phyloP scores from a whole-genome alignment of 495 filamentous ascomycete genomes.

The Aspergillus leporis region DNA sequence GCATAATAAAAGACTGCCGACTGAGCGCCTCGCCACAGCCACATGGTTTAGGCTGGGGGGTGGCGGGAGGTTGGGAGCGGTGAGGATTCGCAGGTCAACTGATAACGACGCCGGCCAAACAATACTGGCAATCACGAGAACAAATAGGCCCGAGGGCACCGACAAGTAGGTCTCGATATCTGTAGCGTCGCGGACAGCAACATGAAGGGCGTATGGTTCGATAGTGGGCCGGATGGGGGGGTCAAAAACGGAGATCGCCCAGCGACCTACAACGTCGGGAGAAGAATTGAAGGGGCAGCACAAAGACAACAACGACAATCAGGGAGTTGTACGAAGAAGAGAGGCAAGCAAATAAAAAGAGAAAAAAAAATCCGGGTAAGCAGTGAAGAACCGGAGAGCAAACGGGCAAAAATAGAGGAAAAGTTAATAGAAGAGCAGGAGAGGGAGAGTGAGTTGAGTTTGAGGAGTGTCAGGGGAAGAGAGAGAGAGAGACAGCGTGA shows the following conservation, averaged over 20 bases:
- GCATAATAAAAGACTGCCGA: slow-evolving; percentile 86
- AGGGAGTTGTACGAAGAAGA: slow-evolving; percentile 2
- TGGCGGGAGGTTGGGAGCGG: slow-evolving; percentile 4
- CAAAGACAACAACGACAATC: background rate
- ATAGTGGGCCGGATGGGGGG: slow-evolving; percentile 22
- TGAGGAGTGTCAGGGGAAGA: slow-evolving; percentile 6
- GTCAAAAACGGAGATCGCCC: slow-evolving; percentile 30
- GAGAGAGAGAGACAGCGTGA: background rate
- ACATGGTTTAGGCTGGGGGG: slow-evolving; percentile 37
- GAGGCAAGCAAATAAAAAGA: slow-evolving; percentile 7
- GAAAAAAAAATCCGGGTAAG: background rate
- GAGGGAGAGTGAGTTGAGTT: slow-evolving; percentile 8
- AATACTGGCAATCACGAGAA: slow-evolving; percentile 22
- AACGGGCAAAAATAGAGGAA: slow-evolving; percentile 16
- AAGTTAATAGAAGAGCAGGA: slow-evolving; percentile 9
- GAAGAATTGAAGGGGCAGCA: background rate
- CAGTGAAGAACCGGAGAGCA: slow-evolving; percentile 5
- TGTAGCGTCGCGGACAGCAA: slow-evolving; percentile 33
- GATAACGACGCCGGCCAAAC: background rate
- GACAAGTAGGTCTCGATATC: slow-evolving; percentile 22
- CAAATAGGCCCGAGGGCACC: slow-evolving; percentile 28
- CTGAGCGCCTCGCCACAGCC: slow-evolving; percentile 61
- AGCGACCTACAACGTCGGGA: slow-evolving; percentile 33
- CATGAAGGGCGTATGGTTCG: slow-evolving; percentile 43
- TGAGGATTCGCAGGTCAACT: background rate